Percentiles rank a stretch among this genome's conserved stretches.
Evolutionary conservation across 2,329 filamentous ascomycete genomes (phyloP).

Genomic region (Ilyonectria sp.): DNA sequence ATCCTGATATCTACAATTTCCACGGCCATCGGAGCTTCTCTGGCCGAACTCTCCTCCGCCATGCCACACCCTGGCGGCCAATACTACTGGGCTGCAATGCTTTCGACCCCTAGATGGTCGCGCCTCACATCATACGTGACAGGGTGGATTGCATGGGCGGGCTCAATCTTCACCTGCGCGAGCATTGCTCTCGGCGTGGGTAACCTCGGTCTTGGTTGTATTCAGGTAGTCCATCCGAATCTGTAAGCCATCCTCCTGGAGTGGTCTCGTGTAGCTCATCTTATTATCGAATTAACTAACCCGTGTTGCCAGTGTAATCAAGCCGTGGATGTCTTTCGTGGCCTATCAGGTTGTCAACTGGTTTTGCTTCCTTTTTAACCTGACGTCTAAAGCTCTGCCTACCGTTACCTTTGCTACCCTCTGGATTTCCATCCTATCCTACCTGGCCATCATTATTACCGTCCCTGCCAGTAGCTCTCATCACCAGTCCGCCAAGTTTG

Average conservation of each 20-base stretch:
- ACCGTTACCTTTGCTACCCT: slow-evolving; percentile 14
- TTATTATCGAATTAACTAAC: not conserved
- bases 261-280: too few relatives aligned
- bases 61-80: slow-evolving; percentile 23
- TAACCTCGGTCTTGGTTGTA: slow-evolving; percentile 10
- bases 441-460: slow-evolving; percentile 16
- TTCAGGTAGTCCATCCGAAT: slow-evolving; percentile 20
- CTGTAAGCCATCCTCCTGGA: slow-evolving; percentile 3
- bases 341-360: slow-evolving; percentile 21
- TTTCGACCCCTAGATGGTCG: slow-evolving; percentile 9
- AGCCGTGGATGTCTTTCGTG: slow-evolving; percentile 24
- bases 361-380: slow-evolving; percentile 14
- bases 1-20: slow-evolving; percentile 8
- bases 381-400: slow-evolving; percentile 9
- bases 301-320: not conserved
- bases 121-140: slow-evolving; percentile 13
- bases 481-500: slow-evolving; percentile 6
- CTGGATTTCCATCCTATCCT: slow-evolving; percentile 19
- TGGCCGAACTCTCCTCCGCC: slow-evolving; percentile 17
- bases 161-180: slow-evolving; percentile 17
- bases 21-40: slow-evolving; percentile 9
- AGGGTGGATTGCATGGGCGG: slow-evolving; percentile 21
- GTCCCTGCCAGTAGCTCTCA: not conserved
- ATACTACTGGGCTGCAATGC: slow-evolving; percentile 19
- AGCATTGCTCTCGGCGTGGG: slow-evolving; percentile 19